These are phyloP conservation scores for Alternaria metachromatica DNA, from an alignment of 2,329 filamentous ascomycete genomes.

Conservation along the genomic window DNA sequence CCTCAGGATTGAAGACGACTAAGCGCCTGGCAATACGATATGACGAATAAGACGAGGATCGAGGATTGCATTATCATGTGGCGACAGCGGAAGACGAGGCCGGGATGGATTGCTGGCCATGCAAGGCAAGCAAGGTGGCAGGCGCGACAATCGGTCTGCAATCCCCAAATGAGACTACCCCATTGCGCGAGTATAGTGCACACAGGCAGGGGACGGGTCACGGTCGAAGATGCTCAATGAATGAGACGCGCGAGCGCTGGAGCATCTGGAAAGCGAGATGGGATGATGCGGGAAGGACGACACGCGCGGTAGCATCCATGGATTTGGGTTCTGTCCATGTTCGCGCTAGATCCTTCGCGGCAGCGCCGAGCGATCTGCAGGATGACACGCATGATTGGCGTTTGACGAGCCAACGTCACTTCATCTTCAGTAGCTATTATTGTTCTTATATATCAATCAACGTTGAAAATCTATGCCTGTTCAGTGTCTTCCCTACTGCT, in stretches of 20 bases:
- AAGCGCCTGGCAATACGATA: no score
- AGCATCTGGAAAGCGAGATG: not conserved
- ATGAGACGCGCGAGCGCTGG: not conserved
- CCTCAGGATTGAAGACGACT: not conserved
- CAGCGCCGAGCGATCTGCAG: not conserved
- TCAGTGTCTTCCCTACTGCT: not conserved
- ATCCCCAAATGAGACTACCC: not conserved
- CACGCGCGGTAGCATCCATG: not conserved
- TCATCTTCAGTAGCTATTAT: not conserved
- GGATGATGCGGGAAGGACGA: not conserved
- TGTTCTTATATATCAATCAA: not conserved
- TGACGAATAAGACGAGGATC: no score
- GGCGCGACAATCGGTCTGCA: not conserved
- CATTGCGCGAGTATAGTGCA: not conserved
- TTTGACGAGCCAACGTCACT: not conserved
- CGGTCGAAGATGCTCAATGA: not conserved
- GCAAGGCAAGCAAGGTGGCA: not conserved
- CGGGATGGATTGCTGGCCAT: not conserved
- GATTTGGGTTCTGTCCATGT: not conserved
- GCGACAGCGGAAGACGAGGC: not conserved
- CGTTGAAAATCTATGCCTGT: not conserved
- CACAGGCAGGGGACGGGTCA: not conserved
- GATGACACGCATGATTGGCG: not conserved
- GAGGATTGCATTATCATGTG: not conserved
- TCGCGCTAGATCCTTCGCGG: conserved; percentile 1